A percentile compares a stretch with the other conserved stretches of the same genome.
phyloP scores from a whole-genome alignment of 208 protist species.

The Leishmania tropica region DNA sequence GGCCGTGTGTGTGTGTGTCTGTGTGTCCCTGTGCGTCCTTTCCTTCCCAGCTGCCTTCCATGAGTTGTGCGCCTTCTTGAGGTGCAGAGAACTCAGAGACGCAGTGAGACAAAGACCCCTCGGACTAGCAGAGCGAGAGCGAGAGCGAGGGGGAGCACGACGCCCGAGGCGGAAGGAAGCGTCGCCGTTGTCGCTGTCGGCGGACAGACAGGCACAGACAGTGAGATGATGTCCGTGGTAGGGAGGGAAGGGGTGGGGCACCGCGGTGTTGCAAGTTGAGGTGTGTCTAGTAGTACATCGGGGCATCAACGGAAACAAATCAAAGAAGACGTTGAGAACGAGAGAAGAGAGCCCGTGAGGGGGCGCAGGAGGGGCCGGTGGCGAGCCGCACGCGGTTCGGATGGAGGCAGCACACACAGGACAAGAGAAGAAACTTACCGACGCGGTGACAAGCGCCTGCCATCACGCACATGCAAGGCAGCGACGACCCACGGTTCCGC shows the following conservation, averaged over 20 bases:
- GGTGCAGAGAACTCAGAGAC: background rate
- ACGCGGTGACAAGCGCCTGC: background rate
- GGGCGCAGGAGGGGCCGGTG: too few relatives aligned
- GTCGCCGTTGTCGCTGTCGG: background rate
- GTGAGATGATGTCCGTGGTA: background rate
- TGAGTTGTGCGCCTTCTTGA: background rate
- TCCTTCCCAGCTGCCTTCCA: too few relatives aligned
- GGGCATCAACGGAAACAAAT: too few relatives aligned
- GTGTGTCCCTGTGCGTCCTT: too few relatives aligned
- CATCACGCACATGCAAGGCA: background rate
- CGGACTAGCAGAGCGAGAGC: background rate
- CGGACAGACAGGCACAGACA: background rate
- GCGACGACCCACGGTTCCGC: background rate
- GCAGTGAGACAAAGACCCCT: too few relatives aligned
- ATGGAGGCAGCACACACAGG: background rate
- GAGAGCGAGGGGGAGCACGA: background rate
- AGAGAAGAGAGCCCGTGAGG: background rate
- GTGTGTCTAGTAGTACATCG: background rate
- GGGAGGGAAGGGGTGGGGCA: too few relatives aligned
- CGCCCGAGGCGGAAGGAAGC: too few relatives aligned
- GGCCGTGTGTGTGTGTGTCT: too few relatives aligned
- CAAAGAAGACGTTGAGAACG: background rate
- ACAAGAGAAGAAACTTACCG: background rate
- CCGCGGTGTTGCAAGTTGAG: background rate
- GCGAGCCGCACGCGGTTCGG: background rate